Base-by-base conservation (phyloP, 306 rosid genomes). In the Prunus mume region DNA sequence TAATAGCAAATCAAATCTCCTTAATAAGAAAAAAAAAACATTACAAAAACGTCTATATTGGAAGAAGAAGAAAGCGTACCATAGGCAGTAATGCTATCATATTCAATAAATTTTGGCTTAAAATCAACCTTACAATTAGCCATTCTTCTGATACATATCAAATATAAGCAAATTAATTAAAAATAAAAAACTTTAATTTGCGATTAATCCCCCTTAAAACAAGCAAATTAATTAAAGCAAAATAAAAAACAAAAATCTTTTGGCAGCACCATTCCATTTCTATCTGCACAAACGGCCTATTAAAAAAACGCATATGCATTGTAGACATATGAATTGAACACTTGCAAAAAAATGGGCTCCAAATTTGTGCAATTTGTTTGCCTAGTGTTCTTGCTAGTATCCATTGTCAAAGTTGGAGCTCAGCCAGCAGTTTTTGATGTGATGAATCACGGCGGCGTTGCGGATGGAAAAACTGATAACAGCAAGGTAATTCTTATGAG, bases 391-490 rank as follows among this genome's bases (percentile, higher is more conserved):
- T 76, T 66, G 60, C 14, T 71, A 22, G 27, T 50, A 7, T 58
- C 24, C 20, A 51, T 67, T 56, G 15, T 32, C 43, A 45, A 72
- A 43, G 78, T 32, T 38, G 20, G 24, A 22, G 75, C 88, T 12
- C 54, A 34, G 6, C n/a, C 1, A 12, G 55, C 2, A 1, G 41
- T 76, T 43, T 85, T 85, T 19, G 34, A 82, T 49, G 66, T 79
- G 12, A 7, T 17, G 1, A 22, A 51, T 10, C 65, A 25, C 43
- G 85, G 85, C 9, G 89, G 74, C 9, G 6, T n/a, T 17, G 65
- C 79, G 17, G 81, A 77, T 67, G 83, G 63, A 71, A 77, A 28
- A 58, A 77, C 74, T 0, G 83, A 86, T n/a, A 74, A 27, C 73
- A 72, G 64, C 52, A 51, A 86, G 87, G 87, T 83, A 27, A 24